Base-by-base conservation (phyloP, 192 early-diverging fungal species). In the Funneliformis geosporum region DNA sequence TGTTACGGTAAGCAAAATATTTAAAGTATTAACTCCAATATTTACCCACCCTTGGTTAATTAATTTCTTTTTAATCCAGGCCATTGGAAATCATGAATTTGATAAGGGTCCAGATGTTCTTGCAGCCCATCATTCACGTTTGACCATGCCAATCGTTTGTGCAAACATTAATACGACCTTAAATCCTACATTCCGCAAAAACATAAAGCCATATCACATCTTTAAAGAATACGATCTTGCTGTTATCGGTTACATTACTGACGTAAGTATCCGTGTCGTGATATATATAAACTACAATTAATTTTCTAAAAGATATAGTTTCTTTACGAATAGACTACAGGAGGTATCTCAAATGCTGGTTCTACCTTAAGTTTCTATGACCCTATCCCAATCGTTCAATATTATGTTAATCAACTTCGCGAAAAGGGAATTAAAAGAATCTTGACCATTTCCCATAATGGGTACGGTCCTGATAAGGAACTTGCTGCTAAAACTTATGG, bases 81-180 rank as follows among this genome's bases (percentile, higher is more conserved):
- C 83, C 8, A 82, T 91, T 67, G 90, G 91, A 67, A 92, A 93
- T 80, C 94, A 95, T 81, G 92, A 95, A 82, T 94, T 93, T 67
- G 94, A 95, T 82, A 84, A 85, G 12, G 92, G 92, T 4, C 87
- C 88, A 2, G 81, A 84, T 10, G 78, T 87, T 75, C 74, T 91
- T n/a, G 87, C 82, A 33, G 74, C 65, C 2, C 91, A 89, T 80
- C 82, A 89, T 79, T 84, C 82, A 38, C 82, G 86, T 73, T 86
- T 94, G 18, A 87, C 84, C 14, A 88, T 91, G 75, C 91, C 92
- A 11, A 84, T 90, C 8, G 84, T 94, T 1, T 89, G 87, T 28
- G 86, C 92, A 40, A 94, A 93, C 81, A 86, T 93, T n/a, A 91
- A 92, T 38, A 47, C 87, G 33, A 83, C 81, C 2, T 65, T 70